phyloP scores from a whole-genome alignment of 257 asterid genomes.

The Rubia yunnanensis region DNA sequence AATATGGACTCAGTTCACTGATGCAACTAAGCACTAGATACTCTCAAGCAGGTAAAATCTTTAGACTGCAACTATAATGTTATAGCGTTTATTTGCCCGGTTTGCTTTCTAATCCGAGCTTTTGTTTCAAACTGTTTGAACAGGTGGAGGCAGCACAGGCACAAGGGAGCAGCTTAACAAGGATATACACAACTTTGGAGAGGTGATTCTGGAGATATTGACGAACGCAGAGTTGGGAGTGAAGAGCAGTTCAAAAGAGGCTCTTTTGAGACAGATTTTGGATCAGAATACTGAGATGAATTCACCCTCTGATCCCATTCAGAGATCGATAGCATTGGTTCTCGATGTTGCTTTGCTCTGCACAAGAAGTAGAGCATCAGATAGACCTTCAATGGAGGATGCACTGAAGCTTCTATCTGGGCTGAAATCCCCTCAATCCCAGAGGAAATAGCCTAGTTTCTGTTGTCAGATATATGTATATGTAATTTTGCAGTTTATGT shows the following conservation, averaged over 20 bases:
- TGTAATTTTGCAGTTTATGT: conserved; percentile 12
- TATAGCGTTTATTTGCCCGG: neutral
- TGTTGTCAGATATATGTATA: neutral
- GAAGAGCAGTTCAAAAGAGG: conserved; percentile 29
- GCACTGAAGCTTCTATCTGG: conserved; percentile 40
- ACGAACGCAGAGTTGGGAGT: conserved; percentile 23
- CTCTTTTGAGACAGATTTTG: conserved; percentile 42
- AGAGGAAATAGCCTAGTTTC: conserved; percentile 11
- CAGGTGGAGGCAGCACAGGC: conserved; percentile 46
- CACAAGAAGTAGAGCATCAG: conserved; percentile 38
- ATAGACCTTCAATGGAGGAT: conserved; percentile 61
- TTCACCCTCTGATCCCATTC: conserved; percentile 21
- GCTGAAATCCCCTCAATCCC: conserved; percentile 17
- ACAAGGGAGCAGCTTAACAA: conserved; percentile 46
- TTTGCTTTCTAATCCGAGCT: neutral
- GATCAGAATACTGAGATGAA: conserved; percentile 30
- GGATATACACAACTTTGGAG: conserved; percentile 71
- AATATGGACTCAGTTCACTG: conserved; percentile 51
- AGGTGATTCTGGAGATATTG: conserved; percentile 46
- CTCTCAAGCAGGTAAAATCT: conserved; percentile 42
- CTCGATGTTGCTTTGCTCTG: conserved; percentile 70
- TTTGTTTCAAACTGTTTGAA: conserved; percentile 6
- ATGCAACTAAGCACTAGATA: conserved; percentile 23
- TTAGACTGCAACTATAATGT: neutral
- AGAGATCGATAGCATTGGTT: conserved; percentile 33